A percentile compares a stretch with the other conserved stretches of the same genome.
phyloP scores from a whole-genome alignment of 306 rosid species.

The Sphenostylis stenocarpa region DNA sequence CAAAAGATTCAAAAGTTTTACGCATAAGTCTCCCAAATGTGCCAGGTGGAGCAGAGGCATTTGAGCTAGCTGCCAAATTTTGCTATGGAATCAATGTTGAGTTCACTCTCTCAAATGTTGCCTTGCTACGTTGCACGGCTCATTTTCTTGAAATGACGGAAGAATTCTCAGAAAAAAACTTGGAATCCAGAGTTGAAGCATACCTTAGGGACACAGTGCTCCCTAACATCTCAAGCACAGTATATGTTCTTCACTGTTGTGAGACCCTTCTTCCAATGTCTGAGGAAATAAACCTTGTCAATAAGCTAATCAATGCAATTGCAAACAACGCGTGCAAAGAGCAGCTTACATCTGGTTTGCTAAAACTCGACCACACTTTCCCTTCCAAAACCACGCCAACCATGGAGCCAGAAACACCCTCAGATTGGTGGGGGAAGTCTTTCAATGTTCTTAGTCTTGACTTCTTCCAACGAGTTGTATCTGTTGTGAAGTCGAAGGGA shows the following conservation, averaged over 20 bases:
- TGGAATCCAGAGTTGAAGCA: conserved; percentile 64
- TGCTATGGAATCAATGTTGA: conserved; percentile 83
- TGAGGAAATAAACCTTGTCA: conserved; percentile 75
- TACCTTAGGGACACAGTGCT: conserved; percentile 72
- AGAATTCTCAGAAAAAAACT: conserved; percentile 72
- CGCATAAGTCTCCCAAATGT: conserved; percentile 59
- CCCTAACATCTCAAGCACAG: conserved; percentile 63
- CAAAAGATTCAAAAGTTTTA: conserved; percentile 71
- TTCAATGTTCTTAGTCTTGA: conserved; percentile 71
- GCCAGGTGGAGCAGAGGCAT: conserved; percentile 92
- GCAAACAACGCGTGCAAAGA: conserved; percentile 93
- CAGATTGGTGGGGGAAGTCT: conserved; percentile 96
- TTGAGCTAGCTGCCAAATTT: conserved; percentile 89
- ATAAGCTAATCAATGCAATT: conserved; percentile 74
- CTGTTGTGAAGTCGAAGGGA: conserved; percentile 85
- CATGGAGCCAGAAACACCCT: conserved; percentile 81
- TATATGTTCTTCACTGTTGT: conserved; percentile 85
- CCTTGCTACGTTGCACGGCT: conserved; percentile 73
- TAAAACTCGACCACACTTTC: conserved; percentile 79
- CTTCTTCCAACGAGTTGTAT: conserved; percentile 76
- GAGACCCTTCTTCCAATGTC: conserved; percentile 73
- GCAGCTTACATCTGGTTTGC: conserved; percentile 83
- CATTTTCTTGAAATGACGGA: conserved; percentile 93
- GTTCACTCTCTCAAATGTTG: conserved; percentile 75
- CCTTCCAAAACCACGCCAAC: conserved; percentile 49